Evolutionary conservation across 2,329 filamentous ascomycete species (phyloP), one percentile per base, ranked within the genome.

Genomic region (Monascus ruber): DNA sequence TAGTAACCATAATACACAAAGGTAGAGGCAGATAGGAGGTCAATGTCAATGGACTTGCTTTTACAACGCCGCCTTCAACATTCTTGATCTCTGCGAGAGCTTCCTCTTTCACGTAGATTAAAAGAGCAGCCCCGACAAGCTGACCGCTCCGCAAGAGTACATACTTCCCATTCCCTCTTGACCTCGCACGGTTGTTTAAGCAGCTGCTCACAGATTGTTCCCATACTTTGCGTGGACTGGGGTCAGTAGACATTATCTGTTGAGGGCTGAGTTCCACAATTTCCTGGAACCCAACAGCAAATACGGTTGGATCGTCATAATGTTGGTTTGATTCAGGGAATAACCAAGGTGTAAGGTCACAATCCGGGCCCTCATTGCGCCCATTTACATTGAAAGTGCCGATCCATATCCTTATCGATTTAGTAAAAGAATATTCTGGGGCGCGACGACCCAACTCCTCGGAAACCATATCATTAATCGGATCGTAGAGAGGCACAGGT

Each of bases 191-290:
- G 7, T 66, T 63, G 51, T 96, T 95, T 31, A 98, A 64, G 9
- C 81, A 85, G 34, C 70, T 71, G 47, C 81, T 81, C 24, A 96
- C 87, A 4, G 84, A 81, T 38, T 73, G 67, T 58, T 98, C 91
- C 91, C 91, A 98, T 17, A 81, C 68, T 46, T 86, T 80, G 48
- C 89, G 85, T 39, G 85, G 76, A 3, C 80, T 78, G 1, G 91
- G 91, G 57, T 98, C 89, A 43, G 88, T 96, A 48, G 93, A 94
- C 87, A 98, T 95, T 55, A 98, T 96, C 55, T 98, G 91, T 59
- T 96, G 89, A 10, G 93, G 91, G 51, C 86, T 95, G 35, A 98
- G 69, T 55, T 94, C 85, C n/a, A 98, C 91, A 46, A 98, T 96
- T 62, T 98, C 91, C 57, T 98, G 91, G 52, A 98, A 96, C 0